Conservation (phyloP, 2,329 filamentous ascomycete species). For the Samsoniella hepiali region DNA sequence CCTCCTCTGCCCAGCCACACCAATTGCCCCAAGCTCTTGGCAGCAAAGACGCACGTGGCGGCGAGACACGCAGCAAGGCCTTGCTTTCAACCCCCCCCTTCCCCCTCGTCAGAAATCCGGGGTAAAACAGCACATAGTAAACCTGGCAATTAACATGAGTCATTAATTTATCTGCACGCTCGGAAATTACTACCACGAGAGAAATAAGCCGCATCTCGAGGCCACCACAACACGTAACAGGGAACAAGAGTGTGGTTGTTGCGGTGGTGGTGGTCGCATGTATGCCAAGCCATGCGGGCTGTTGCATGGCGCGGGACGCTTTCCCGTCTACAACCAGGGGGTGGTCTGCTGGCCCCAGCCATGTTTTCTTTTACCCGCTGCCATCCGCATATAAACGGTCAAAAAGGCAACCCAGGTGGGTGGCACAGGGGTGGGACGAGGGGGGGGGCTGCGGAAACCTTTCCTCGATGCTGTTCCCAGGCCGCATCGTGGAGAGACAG, state of each 20-base stretch:
- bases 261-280: not conserved
- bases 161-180: not conserved
- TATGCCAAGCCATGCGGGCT: conserved; percentile 5
- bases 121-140: not conserved
- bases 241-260: not conserved
- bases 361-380: not conserved
- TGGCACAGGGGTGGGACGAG: not conserved
- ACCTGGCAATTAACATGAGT: not conserved
- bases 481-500: not conserved
- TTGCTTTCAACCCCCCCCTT: not conserved
- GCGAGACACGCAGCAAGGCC: not conserved
- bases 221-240: not conserved
- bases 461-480: not conserved
- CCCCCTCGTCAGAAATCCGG: not conserved
- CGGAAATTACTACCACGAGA: not conserved
- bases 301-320: not conserved
- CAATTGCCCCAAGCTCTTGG: not conserved
- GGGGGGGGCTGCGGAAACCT: not conserved
- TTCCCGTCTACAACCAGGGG: not conserved
- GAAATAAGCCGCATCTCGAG: not conserved
- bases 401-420: too few relatives aligned
- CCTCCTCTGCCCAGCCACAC: not conserved
- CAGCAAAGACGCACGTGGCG: not conserved
- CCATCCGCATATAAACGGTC: conserved; percentile 16
- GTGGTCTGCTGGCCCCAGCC: too few relatives aligned